Conservation (phyloP, 1,139 yeast species). For the Yamadazyma taylorii region DNA sequence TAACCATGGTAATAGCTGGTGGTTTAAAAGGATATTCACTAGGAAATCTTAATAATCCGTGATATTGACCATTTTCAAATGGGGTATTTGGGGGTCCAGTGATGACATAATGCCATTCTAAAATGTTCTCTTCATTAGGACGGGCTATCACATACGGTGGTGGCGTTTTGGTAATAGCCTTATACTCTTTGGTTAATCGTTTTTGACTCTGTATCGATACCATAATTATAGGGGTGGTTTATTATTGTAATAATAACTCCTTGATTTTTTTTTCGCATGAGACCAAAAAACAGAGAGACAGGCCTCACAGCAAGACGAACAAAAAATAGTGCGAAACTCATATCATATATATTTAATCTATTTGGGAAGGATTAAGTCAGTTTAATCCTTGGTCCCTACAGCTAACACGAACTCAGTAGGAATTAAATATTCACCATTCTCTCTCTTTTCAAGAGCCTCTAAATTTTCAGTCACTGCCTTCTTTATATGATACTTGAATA, state of each 20-base stretch:
- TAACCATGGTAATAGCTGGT: slow-evolving; percentile 84
- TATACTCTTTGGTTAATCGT: slow-evolving; percentile 76
- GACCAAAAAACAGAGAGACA: neutral
- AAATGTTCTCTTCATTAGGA: slow-evolving; percentile 76
- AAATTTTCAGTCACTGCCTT: slow-evolving; percentile 17
- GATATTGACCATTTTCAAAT: slow-evolving; percentile 84
- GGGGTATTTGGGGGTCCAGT: slow-evolving; percentile 90
- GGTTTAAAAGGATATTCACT: slow-evolving; percentile 90
- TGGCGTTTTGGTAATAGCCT: slow-evolving; percentile 68
- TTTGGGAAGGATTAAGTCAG: no score
- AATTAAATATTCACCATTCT: slow-evolving; percentile 16
- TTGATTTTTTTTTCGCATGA: neutral
- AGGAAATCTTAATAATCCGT: slow-evolving; percentile 86
- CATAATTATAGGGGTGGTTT: no score
- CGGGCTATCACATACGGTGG: slow-evolving; percentile 79
- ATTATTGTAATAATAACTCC: no score
- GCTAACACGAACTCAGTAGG: slow-evolving; percentile 23
- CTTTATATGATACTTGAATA: slow-evolving; percentile 26
- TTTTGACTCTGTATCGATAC: slow-evolving; percentile 25
- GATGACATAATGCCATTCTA: slow-evolving; percentile 76
- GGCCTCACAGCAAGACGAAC: no score
- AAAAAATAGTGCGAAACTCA: no score
- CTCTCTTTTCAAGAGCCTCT: slow-evolving; percentile 13
- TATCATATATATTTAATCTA: no score
- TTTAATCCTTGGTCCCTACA: no score